Base-by-base conservation (phyloP, 1,284 basidiomycete species). In the Pseudozyma flocculosa region DNA sequence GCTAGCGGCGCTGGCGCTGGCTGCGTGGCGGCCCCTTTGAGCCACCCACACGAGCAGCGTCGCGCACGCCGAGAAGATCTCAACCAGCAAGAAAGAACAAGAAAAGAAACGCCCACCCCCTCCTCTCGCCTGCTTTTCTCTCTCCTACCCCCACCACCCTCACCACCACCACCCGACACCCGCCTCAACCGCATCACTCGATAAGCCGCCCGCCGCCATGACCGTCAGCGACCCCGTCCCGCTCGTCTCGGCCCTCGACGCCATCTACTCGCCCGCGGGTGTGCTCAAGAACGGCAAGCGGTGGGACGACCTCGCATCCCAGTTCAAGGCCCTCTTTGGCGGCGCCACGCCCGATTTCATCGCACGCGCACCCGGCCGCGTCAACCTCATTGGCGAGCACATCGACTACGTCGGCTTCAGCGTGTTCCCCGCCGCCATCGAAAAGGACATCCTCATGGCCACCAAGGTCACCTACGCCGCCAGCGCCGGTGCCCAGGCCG, bases 361-460 rank as follows among this genome's bases (percentile, higher is more conserved):
- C 37, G 75, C 75, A 2, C 68, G 75, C 11, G 75, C 75, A 1
- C 75, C 75, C 0, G 75, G 75, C 1, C 50, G 75, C 2, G 72
- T 78, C 34, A 78, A 78, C 48, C 50, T 78, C 18, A 78, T 78
- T 39, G 75, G 75, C 24, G 75, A 76, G 59, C 72, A 64, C 41
- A 68, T 78, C 43, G 75, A 78, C 46, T 72, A 72, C 47, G 66
- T 72, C 13, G 72, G 74, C 3, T 78, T 74, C 55, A 61, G 60
- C 24, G 73, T 75, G 19, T 66, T 78, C 15, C 75, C 75, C 18
- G 70, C 75, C 15, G 74, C 75, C 4, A 69, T 78, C 42, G 75
- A 78, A 43, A 68, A 70, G 50, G 75, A 78, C 32, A 74, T 78
- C 32, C 53, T 76, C 14, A 78, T 78, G 75, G 74, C 70, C 9